These are phyloP conservation scores for Candida fluviatilis DNA, from an alignment of 805 yeast species.

Conservation along the genomic window DNA sequence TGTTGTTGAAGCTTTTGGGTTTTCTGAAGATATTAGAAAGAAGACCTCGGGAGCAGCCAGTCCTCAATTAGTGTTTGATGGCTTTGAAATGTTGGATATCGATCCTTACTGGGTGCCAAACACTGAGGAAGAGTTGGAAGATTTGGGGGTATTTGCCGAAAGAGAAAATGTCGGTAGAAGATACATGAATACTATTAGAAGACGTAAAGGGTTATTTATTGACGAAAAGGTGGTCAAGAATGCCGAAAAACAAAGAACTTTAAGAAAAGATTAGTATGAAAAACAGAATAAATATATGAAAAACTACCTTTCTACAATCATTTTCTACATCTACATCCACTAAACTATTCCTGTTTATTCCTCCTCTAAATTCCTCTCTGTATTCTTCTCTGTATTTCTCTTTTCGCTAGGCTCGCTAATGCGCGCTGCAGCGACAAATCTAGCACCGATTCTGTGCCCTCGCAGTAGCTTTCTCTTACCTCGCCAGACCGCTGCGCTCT, in stretches of 20 bases:
- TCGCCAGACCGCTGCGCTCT: no score
- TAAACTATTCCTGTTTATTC: no score
- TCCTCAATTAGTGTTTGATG: constrained; percentile 89
- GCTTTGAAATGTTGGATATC: constrained; percentile 78
- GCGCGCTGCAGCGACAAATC: no score
- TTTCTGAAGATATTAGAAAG: constrained; percentile 90
- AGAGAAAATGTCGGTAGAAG: constrained; percentile 84
- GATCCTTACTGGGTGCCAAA: constrained; percentile 99
- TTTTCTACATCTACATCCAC: no score
- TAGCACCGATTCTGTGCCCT: no score
- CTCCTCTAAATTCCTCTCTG: no score
- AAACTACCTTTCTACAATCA: no score
- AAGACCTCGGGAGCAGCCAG: constrained; percentile 95
- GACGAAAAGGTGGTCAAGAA: constrained; percentile 87
- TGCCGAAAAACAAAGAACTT: constrained; percentile 91
- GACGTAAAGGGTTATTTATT: constrained; percentile 82
- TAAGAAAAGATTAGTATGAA: constrained; percentile 69
- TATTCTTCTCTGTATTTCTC: no score
- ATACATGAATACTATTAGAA: constrained; percentile 79
- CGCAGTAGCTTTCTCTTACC: no score
- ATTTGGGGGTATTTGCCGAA: constrained; percentile 88
- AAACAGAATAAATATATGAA: not conserved
- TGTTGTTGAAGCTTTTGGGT: constrained; percentile 94
- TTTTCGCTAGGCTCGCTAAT: no score
- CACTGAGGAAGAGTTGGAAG: constrained; percentile 93